Evolutionary conservation across 805 yeast genomes (phyloP), one percentile per base, ranked within the genome.

Genomic region (Babjeviella inositovora): DNA sequence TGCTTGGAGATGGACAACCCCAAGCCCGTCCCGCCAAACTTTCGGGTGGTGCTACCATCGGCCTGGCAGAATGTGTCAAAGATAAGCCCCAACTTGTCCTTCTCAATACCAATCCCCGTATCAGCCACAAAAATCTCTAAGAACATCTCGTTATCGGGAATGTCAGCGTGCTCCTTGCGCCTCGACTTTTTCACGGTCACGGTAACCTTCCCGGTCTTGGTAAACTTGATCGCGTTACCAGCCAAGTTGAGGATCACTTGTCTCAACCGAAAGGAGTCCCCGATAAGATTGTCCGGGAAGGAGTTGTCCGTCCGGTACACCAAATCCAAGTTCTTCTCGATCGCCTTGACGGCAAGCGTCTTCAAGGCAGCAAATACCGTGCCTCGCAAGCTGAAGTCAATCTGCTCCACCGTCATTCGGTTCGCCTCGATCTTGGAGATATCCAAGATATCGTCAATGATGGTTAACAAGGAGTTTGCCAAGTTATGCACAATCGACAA

Each of bases 41-140:
- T 80, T 43, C 93, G 65, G 2, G 93, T 81, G 2, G 93, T 81
- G 5, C 93, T 79, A 19, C 94, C 94, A 50, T 81, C 94, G 6
- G 93, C 93, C 45, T 81, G 93, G 34, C 93, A 76, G 53, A 81
- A 81, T 3, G 87, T 81, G 39, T 81, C 93, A 39, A 81, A 81
- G 35, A 81, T 82, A 19, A 82, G 58, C 15, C 81, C 93, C 17
- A 81, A 56, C 41, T 81, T 81, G 38, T 82, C 93, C 39, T 68
- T 70, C 38, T 74, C 81, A 35, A 81, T 81, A 34, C 94, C 94
- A 33, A 82, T 81, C 43, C 93, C 92, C 1, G 93, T 81, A 45
- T 81, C 94, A 34, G 81, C 65, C 7, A 81, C 93, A 50, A 93
- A 79, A 38, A 82, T 76, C 45, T 81, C 87, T 23, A 81, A 56